A percentile compares a stretch with the other conserved stretches of the same genome.
Evolutionary conservation across 495 filamentous ascomycete genomes (phyloP).

Genomic region (Niebla homalea): DNA sequence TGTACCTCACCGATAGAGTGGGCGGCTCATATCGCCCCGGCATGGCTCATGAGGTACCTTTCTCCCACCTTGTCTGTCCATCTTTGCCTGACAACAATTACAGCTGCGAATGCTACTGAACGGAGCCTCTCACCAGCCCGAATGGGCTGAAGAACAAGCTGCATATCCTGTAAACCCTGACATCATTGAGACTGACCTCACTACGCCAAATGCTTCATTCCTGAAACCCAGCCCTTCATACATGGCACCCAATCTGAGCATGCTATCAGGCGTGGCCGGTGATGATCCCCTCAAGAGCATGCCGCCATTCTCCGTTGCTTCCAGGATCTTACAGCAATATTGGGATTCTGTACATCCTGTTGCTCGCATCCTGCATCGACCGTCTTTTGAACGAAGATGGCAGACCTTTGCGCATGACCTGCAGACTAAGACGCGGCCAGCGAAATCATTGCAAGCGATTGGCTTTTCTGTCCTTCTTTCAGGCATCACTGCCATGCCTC

Average conservation of each 20-base stretch:
- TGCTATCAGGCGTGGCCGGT: background rate
- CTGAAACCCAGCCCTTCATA: conserved; percentile 39
- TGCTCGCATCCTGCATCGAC: conserved; percentile 47
- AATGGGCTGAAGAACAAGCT: conserved; percentile 7
- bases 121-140: background rate
- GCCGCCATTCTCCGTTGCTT: conserved; percentile 35
- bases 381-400: conserved; percentile 50
- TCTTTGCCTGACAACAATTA: background rate
- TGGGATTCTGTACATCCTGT: conserved; percentile 53
- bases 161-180: conserved; percentile 1
- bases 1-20: conserved; percentile 60
- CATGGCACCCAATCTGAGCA: conserved; percentile 31
- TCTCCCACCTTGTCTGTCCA: background rate
- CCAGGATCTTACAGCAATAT: conserved; percentile 50
- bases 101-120: conserved; percentile 2
- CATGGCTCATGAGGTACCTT: conserved; percentile 50
- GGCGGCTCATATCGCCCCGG: conserved; percentile 42
- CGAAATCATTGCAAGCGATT: conserved; percentile 49
- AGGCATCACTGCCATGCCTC: conserved; percentile 49
- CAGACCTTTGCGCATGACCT: conserved; percentile 49
- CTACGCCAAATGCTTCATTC: conserved; percentile 7
- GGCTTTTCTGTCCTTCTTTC: conserved; percentile 56
- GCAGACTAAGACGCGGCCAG: conserved; percentile 33
- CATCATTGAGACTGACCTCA: conserved; percentile 1
- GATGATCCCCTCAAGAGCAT: conserved; percentile 34